These are phyloP conservation scores for Euryodendron excelsum DNA, from an alignment of 148 eudicot genomes.

Conservation along the genomic window DNA sequence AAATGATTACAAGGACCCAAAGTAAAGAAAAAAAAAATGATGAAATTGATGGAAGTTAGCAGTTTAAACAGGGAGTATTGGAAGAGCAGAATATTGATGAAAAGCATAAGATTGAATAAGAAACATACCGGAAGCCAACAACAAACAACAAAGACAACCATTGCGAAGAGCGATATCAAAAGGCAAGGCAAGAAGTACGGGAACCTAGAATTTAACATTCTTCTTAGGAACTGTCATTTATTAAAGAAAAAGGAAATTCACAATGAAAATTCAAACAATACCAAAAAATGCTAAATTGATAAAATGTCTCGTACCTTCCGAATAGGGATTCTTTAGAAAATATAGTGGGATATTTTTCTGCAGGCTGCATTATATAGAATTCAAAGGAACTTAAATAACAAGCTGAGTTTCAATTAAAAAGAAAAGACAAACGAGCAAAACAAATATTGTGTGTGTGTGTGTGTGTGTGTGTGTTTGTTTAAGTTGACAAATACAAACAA, in stretches of 20 bases:
- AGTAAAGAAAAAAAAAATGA: background rate
- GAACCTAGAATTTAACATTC: conserved; percentile 38
- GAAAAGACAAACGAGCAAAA: background rate
- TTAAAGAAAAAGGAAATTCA: background rate
- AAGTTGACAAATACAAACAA: background rate
- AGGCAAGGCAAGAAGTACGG: conserved; percentile 52
- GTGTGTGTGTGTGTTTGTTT: no score
- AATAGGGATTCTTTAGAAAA: conserved; percentile 51
- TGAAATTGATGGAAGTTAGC: no score
- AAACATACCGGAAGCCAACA: conserved; percentile 58
- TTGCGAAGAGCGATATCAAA: conserved; percentile 41
- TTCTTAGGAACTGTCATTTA: background rate
- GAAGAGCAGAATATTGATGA: background rate
- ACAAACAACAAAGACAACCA: conserved; percentile 31
- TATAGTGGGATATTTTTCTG: conserved; percentile 49
- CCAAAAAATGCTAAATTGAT: background rate
- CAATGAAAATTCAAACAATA: background rate
- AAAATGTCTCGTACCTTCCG: conserved; percentile 39
- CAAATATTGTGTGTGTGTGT: no score
- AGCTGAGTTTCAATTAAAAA: background rate
- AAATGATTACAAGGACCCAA: background rate
- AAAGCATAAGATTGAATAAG: background rate
- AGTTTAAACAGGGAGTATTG: background rate
- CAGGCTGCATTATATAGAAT: conserved; percentile 39
- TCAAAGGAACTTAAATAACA: conserved; percentile 1